phyloP scores from a whole-genome alignment of 2,329 filamentous ascomycete species.

The Gyromitra esculenta region DNA sequence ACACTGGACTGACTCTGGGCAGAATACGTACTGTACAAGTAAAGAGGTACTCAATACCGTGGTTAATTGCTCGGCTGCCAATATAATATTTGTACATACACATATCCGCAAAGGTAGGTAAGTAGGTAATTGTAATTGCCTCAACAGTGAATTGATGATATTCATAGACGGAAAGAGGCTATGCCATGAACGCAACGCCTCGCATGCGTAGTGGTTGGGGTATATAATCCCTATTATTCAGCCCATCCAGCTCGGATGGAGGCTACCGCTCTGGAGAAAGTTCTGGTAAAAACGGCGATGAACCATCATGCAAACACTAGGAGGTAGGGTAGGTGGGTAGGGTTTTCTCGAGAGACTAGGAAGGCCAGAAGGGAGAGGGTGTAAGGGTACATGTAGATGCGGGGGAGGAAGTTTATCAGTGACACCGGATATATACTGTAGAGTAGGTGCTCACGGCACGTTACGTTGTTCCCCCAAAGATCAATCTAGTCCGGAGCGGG shows the following conservation, averaged over 20 bases:
- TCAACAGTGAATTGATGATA: slow-evolving; percentile 13
- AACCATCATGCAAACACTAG: slow-evolving; percentile 18
- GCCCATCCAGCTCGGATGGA: slow-evolving; percentile 32
- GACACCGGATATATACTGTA: slow-evolving; percentile 44
- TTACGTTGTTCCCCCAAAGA: slow-evolving; percentile 28
- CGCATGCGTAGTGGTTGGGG: slow-evolving; percentile 9
- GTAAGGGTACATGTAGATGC: slow-evolving; percentile 47
- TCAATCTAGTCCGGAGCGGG: slow-evolving; percentile 39
- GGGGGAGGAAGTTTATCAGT: slow-evolving; percentile 42
- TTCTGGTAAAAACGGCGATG: slow-evolving; percentile 7
- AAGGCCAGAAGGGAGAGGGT: slow-evolving; percentile 24
- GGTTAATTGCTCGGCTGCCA: slow-evolving; percentile 17
- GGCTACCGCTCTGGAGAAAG: slow-evolving; percentile 7
- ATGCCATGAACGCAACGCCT: slow-evolving; percentile 25
- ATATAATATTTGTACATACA: slow-evolving; percentile 12
- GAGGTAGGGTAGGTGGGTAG: slow-evolving; percentile 14
- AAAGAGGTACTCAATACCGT: slow-evolving; percentile 32
- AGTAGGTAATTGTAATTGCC: slow-evolving; percentile 45
- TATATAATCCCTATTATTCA: slow-evolving; percentile 23
- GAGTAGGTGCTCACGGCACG: slow-evolving; percentile 36
- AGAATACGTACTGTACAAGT: slow-evolving; percentile 33
- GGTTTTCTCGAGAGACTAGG: slow-evolving; percentile 5
- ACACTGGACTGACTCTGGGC: slow-evolving; percentile 7
- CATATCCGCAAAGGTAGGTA: slow-evolving; percentile 16
- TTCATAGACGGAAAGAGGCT: slow-evolving; percentile 15